Percentiles rank a stretch among this genome's conserved stretches.
Conservation (phyloP, 2,329 filamentous ascomycete species). For the Myrmaecium sp. region DNA sequence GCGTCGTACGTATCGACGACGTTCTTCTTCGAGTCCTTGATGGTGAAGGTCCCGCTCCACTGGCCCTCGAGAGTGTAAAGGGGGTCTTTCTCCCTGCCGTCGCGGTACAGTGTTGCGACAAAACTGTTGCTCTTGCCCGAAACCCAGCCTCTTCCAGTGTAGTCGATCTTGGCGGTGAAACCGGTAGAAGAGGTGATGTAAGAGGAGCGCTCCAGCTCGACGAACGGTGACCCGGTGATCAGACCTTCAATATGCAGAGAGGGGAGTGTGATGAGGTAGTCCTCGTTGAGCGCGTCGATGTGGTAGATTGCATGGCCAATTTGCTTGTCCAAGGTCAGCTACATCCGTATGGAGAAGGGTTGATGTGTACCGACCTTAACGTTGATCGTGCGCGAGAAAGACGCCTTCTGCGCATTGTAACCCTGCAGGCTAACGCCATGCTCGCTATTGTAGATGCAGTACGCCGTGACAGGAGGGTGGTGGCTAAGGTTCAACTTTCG, state of each 20-base stretch:
- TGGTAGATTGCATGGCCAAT: constrained; percentile 77
- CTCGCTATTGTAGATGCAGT: constrained; percentile 75
- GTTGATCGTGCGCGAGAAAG: constrained; percentile 83
- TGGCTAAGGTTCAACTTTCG: constrained; percentile 33
- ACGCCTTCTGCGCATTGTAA: constrained; percentile 93
- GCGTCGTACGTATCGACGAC: constrained; percentile 29
- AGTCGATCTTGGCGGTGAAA: constrained; percentile 80
- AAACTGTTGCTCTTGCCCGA: constrained; percentile 93
- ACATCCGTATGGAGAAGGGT: not conserved
- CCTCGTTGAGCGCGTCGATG: constrained; percentile 49
- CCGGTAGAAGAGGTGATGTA: constrained; percentile 78
- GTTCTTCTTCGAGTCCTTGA: constrained; percentile 44
- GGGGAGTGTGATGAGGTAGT: constrained; percentile 82
- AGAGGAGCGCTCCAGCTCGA: constrained; percentile 73
- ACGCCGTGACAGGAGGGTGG: constrained; percentile 88
- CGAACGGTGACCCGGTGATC: constrained; percentile 70
- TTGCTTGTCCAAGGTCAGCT: constrained; percentile 30
- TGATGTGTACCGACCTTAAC: constrained; percentile 42
- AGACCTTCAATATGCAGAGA: constrained; percentile 86
- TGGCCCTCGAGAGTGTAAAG: constrained; percentile 75
- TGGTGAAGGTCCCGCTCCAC: constrained; percentile 71
- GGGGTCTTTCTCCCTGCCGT: constrained; percentile 48
- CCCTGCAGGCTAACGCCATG: constrained; percentile 62
- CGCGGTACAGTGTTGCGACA: constrained; percentile 53
- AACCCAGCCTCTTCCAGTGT: constrained; percentile 85